phyloP scores from a whole-genome alignment of 1,284 basidiomycete species.

The Cystobasidiaceae sp. region DNA sequence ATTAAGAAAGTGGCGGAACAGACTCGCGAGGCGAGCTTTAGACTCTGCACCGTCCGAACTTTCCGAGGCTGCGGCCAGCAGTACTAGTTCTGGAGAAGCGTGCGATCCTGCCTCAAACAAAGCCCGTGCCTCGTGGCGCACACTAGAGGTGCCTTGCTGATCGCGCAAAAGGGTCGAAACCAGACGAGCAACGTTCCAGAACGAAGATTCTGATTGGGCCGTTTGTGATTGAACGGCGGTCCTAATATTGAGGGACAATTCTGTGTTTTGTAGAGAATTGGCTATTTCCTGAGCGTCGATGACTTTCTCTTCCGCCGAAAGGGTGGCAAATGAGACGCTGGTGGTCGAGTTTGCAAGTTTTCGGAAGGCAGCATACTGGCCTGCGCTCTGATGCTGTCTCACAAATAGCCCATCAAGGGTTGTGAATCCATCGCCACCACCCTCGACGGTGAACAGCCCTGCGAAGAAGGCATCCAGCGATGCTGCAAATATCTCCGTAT shows the following conservation, averaged over 20 bases:
- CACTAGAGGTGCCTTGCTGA: slow-evolving; percentile 2
- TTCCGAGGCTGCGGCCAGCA: slow-evolving; percentile 73
- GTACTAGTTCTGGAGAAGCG: slow-evolving; percentile 86
- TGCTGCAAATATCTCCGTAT: slow-evolving; percentile 6
- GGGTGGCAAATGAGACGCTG: neutral
- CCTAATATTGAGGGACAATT: slow-evolving; percentile 53
- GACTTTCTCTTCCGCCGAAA: neutral
- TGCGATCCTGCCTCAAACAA: slow-evolving; percentile 88
- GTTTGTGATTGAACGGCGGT: slow-evolving; percentile 66
- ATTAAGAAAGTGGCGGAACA: slow-evolving; percentile 83
- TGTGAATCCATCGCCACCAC: slow-evolving; percentile 10
- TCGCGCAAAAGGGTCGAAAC: slow-evolving; percentile 77
- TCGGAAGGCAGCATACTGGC: slow-evolving; percentile 3
- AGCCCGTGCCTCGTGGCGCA: slow-evolving; percentile 53
- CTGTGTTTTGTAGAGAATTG: neutral
- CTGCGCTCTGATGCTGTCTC: neutral
- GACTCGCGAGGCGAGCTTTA: slow-evolving; percentile 75
- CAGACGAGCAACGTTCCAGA: slow-evolving; percentile 90
- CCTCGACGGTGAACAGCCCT: neutral
- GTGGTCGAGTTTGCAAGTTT: neutral
- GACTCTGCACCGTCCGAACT: slow-evolving; percentile 80
- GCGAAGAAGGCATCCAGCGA: slow-evolving; percentile 11
- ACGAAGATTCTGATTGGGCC: slow-evolving; percentile 76
- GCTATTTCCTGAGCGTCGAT: slow-evolving; percentile 1
- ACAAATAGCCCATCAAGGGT: slow-evolving; percentile 12